Evolutionary conservation across 352 stramenopile genomes (phyloP).

Genomic region (Phytophthora cactorum): DNA sequence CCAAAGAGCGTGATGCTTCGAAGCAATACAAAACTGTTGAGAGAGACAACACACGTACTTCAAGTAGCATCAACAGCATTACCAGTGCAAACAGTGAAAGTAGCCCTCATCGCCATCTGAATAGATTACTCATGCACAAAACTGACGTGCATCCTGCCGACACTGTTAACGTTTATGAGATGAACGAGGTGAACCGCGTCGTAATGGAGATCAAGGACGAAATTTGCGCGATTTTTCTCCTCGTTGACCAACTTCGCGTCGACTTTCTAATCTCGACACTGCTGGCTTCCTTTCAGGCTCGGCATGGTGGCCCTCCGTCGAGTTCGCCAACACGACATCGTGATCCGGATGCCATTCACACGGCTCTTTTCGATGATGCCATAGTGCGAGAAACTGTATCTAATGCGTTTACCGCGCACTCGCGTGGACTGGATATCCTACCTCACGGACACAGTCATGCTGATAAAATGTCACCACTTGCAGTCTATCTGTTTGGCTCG

Average conservation of each 20-base stretch:
- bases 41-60: neutral
- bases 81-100: constrained; percentile 5
- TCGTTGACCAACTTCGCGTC: constrained; percentile 63
- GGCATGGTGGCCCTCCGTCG: constrained; percentile 33
- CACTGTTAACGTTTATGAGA: constrained; percentile 35
- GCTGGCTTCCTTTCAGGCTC: constrained; percentile 49
- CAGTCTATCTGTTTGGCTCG: constrained; percentile 52
- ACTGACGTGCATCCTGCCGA: constrained; percentile 1
- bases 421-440: constrained; percentile 30
- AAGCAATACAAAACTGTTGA: constrained; percentile 28
- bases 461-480: constrained; percentile 57
- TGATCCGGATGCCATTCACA: constrained; percentile 35
- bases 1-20: constrained; percentile 32
- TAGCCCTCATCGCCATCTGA: constrained; percentile 28
- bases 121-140: constrained; percentile 25
- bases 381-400: constrained; percentile 28
- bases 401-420: constrained; percentile 10
- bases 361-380: constrained; percentile 33
- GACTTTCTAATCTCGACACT: constrained; percentile 74
- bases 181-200: constrained; percentile 51
- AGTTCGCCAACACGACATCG: constrained; percentile 20
- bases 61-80: constrained; percentile 9
- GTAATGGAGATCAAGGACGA: constrained; percentile 84
- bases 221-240: constrained; percentile 64
- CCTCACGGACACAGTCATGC: constrained; percentile 22